These are phyloP conservation scores for Botrytis byssoidea DNA, from an alignment of 2,329 filamentous ascomycete species.

Conservation along the genomic window DNA sequence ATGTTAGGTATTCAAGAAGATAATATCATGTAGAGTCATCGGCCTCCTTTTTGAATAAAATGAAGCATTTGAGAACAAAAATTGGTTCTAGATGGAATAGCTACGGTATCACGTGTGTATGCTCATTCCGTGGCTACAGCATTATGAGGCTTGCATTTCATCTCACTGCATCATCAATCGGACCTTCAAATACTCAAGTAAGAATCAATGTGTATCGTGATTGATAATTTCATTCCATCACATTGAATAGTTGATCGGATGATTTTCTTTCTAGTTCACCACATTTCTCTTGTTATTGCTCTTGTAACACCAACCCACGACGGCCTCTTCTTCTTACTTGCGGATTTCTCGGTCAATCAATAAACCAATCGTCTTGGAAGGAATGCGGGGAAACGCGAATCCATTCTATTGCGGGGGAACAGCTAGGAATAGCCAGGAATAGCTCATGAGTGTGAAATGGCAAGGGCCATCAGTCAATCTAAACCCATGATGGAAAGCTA, in stretches of 20 bases:
- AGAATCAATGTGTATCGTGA: neutral
- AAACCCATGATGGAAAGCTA: neutral
- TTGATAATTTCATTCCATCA: neutral
- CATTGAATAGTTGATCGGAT: neutral
- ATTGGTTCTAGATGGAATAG: neutral
- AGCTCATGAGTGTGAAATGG: neutral
- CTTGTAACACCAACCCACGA: neutral
- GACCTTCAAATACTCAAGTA: neutral
- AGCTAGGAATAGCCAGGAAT: neutral
- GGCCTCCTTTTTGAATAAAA: no score
- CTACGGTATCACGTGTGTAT: neutral
- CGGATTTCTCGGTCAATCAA: neutral
- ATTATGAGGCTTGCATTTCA: slow-evolving; percentile 7
- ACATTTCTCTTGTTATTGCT: neutral
- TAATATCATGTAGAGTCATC: neutral
- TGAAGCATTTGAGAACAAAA: neutral
- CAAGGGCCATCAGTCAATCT: neutral
- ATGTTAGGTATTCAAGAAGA: neutral
- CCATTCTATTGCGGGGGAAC: slow-evolving; percentile 4
- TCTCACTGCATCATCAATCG: slow-evolving; percentile 11
- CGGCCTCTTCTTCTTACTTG: neutral
- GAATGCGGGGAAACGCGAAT: slow-evolving; percentile 10
- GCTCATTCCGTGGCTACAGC: neutral
- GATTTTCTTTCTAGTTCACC: neutral
- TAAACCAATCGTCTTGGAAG: neutral